Evolutionary conservation across 257 asterid species (phyloP).

Genomic region (Salvia hispanica): DNA sequence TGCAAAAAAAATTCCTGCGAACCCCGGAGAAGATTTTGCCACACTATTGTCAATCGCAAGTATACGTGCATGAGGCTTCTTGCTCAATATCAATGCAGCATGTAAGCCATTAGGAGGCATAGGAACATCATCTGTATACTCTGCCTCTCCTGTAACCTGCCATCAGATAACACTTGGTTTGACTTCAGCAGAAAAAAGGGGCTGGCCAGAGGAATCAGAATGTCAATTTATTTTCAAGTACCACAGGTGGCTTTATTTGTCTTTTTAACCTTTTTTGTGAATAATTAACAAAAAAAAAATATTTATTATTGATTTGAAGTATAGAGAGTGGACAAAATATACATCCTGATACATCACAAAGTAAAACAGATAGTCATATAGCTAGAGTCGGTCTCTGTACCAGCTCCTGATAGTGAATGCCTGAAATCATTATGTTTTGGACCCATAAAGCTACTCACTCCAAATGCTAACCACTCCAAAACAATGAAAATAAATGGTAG

Average conservation of each 20-base stretch:
- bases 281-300: background rate
- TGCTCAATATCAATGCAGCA: conserved; percentile 81
- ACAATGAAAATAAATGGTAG: conserved; percentile 11
- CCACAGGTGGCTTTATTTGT: background rate
- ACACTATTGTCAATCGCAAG: conserved; percentile 63
- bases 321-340: background rate
- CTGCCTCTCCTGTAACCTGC: conserved; percentile 98
- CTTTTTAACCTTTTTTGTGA: background rate
- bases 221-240: background rate
- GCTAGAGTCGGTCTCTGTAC: background rate
- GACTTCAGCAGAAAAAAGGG: conserved; percentile 18
- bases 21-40: conserved; percentile 79
- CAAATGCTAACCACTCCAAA: background rate
- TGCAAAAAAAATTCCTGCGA: conserved; percentile 74
- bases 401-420: background rate
- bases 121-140: conserved; percentile 90
- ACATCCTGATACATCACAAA: background rate
- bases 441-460: background rate
- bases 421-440: background rate
- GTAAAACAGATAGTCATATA: background rate
- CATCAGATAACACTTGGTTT: conserved; percentile 30
- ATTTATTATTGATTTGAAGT: background rate
- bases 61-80: conserved; percentile 91
- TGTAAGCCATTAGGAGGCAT: conserved; percentile 84
- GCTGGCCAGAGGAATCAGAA: background rate